Evolutionary conservation across 805 yeast genomes (phyloP).

Genomic region (Wickerhamomyces strasburgensis): DNA sequence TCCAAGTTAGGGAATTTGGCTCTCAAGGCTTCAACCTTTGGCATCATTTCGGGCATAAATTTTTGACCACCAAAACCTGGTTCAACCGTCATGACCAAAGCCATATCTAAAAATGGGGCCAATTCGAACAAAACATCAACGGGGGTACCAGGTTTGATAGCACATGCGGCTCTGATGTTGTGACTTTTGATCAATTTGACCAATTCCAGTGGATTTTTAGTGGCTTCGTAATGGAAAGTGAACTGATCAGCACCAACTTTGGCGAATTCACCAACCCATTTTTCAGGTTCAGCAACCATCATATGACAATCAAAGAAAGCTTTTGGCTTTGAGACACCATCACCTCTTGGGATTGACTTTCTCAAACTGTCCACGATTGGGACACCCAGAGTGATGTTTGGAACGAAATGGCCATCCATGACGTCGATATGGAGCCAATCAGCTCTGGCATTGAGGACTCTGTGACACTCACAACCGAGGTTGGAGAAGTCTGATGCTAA

Average conservation of each 20-base stretch:
- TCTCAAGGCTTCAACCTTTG: slow-evolving; percentile 80
- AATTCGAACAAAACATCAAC: slow-evolving; percentile 76
- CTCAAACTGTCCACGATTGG: slow-evolving; percentile 80
- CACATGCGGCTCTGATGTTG: slow-evolving; percentile 93
- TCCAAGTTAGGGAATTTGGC: slow-evolving; percentile 68
- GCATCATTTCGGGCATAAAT: slow-evolving; percentile 95
- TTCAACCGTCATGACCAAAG: slow-evolving; percentile 96
- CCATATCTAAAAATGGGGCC: slow-evolving; percentile 82
- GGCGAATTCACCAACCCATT: slow-evolving; percentile 91
- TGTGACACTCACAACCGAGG: slow-evolving; percentile 81
- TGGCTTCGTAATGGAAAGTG: slow-evolving; percentile 94
- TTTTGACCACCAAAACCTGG: slow-evolving; percentile 99
- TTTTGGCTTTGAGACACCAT: slow-evolving; percentile 39
- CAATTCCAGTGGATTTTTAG: slow-evolving; percentile 68
- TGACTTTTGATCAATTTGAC: slow-evolving; percentile 68
- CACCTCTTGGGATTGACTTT: slow-evolving; percentile 64
- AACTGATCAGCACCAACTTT: slow-evolving; percentile 94
- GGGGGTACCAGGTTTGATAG: slow-evolving; percentile 89
- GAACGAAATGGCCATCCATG: slow-evolving; percentile 99
- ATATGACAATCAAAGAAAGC: slow-evolving; percentile 90
- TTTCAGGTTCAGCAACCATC: slow-evolving; percentile 93
- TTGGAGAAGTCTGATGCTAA: slow-evolving; percentile 89
- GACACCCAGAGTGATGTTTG: slow-evolving; percentile 91
- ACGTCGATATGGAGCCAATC: slow-evolving; percentile 98
- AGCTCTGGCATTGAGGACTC: slow-evolving; percentile 73